Base-by-base conservation (phyloP, 345 rosid species). In the Orychophragmus violaceus region DNA sequence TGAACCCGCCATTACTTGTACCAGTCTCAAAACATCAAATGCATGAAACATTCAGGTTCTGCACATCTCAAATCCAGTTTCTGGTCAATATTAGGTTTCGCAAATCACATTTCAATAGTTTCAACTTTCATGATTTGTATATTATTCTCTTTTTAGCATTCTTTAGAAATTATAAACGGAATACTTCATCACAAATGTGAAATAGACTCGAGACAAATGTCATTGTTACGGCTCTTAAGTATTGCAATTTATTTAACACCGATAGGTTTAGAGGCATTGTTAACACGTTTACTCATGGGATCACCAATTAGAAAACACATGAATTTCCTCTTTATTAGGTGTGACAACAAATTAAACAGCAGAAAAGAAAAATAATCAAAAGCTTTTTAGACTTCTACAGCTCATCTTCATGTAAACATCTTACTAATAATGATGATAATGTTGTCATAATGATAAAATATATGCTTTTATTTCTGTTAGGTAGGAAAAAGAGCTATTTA, bases 271-370 rank as follows among this genome's bases (percentile, higher is more conserved):
- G 16, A 42, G 22, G 49, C 22, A 42, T 17, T 18, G 8, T 8
- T 45, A 10, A 53, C 35, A 41, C 46, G 46, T 41, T 41, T 41
- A 18, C 21, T 21, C 46, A 14, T 41, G 46, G 46, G 8, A 42
- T 19, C 17, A 42, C 6, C 22, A 7, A 54, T 62, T 54, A 64
- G 30, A 46, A 36, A 46, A n/a, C 11, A 45, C 6, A 57, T 18
- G 5, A 1, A 17, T 71, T 49, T 49, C 12, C 27, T 29, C 76
- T 49, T 39, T 64, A 50, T 59, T 66, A 65, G 67, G 62, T 58
- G 45, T 59, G 76, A 72, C 71, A 23, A 22, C 16, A 37, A 27
- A 36, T 25, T 25, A 29, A 27, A 57, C 33, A 64, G n/a, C 57
- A 35, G n/a, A n/a, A n/a, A n/a, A 10, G 3, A 14, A 3, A 27